phyloP scores from a whole-genome alignment of 2,329 filamentous ascomycete genomes.

The Diaporthe caulivora region DNA sequence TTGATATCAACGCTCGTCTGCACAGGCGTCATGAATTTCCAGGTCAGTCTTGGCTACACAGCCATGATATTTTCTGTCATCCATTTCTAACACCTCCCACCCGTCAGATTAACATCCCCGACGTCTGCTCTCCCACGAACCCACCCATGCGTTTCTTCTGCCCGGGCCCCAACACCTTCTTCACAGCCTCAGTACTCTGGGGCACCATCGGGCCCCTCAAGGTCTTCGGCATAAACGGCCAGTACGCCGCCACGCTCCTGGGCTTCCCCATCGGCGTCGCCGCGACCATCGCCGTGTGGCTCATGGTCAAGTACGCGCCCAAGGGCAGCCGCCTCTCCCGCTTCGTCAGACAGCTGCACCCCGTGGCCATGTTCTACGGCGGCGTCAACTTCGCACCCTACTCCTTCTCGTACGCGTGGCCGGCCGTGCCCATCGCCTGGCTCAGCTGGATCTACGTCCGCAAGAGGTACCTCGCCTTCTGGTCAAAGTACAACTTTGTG shows the following conservation, averaged over 20 bases:
- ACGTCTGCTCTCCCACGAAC: conserved; percentile 53
- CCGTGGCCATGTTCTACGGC: conserved; percentile 61
- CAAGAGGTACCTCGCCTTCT: conserved; percentile 58
- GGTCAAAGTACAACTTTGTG: conserved; percentile 68
- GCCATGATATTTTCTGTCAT: background rate
- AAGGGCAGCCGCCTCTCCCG: conserved; percentile 20
- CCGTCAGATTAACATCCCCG: conserved; percentile 52
- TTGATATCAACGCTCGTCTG: conserved; percentile 65
- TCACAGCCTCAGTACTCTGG: conserved; percentile 68
- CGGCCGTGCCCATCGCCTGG: conserved; percentile 59
- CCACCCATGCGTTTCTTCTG: conserved; percentile 1
- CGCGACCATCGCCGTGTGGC: conserved; percentile 47
- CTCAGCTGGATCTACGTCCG: conserved; percentile 62
- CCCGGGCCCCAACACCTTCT: conserved; percentile 64
- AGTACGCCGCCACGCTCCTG: conserved; percentile 60
- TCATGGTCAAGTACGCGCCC: conserved; percentile 36
- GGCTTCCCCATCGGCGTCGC: conserved; percentile 64
- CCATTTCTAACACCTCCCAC: background rate
- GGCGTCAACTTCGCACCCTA: conserved; percentile 61
- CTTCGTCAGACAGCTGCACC: conserved; percentile 59
- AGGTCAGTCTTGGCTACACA: conserved; percentile 50
- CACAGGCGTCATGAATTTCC: conserved; percentile 60
- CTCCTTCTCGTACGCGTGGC: conserved; percentile 58
- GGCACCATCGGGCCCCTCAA: conserved; percentile 65
- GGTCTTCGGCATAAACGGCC: conserved; percentile 60